phyloP scores from a whole-genome alignment of 805 yeast species.

The Lachancea sp. region DNA sequence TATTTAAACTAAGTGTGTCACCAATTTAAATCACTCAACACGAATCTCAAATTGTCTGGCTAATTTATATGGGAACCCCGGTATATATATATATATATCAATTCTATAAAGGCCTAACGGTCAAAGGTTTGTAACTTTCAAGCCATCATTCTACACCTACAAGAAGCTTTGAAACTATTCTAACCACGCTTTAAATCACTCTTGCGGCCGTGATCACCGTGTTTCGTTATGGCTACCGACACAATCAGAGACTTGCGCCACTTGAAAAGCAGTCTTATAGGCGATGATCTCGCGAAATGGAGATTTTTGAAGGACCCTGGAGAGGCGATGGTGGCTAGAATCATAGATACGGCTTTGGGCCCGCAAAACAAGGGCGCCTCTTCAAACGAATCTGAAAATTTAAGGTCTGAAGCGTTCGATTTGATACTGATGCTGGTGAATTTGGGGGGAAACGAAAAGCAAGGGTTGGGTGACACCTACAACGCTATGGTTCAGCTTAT shows the following conservation, averaged over 20 bases:
- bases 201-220: neutral
- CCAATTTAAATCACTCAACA: no score
- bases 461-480: conserved; percentile 16
- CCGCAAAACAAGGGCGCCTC: no score
- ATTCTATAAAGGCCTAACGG: neutral
- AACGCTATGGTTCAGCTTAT: conserved; percentile 12
- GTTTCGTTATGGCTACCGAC: neutral
- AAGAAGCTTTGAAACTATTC: neutral
- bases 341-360: conserved; percentile 9
- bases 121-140: neutral
- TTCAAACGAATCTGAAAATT: neutral
- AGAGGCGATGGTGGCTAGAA: conserved; percentile 6
- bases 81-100: no score
- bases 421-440: conserved; percentile 16
- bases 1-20: no score
- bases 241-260: neutral
- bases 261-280: conserved; percentile 10
- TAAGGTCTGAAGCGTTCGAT: conserved; percentile 19
- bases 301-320: conserved; percentile 9
- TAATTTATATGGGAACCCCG: no score
- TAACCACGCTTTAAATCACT: neutral
- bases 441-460: conserved; percentile 14
- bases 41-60: no score
- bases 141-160: neutral
- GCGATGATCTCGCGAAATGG: conserved; percentile 19